These are phyloP conservation scores for Geotrichum siamense DNA, from an alignment of 1,139 yeast species.

Conservation along the genomic window DNA sequence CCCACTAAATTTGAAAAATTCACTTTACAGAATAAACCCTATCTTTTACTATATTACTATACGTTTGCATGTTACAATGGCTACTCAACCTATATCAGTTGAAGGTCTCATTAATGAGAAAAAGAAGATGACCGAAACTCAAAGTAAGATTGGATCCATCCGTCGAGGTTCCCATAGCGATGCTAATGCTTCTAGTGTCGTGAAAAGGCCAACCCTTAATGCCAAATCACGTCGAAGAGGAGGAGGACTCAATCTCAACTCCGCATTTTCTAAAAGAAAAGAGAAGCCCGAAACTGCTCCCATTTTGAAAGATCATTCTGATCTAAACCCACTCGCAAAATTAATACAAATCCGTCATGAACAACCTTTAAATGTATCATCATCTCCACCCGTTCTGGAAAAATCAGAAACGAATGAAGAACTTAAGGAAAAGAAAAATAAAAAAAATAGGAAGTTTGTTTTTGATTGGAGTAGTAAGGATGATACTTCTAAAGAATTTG, in stretches of 20 bases:
- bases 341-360: constrained; percentile 3
- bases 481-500: constrained; percentile 49
- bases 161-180: constrained; percentile 8
- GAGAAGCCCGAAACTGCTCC: neutral
- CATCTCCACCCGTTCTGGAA: neutral
- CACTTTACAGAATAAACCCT: too few species aligned
- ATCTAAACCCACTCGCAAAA: constrained; percentile 4
- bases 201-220: neutral
- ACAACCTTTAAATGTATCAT: neutral
- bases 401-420: neutral
- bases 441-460: constrained; percentile 40
- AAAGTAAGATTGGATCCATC: constrained; percentile 21
- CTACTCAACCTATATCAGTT: constrained; percentile 34
- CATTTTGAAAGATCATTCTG: neutral
- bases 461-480: constrained; percentile 68
- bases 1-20: too few species aligned
- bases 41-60: too few species aligned
- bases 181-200: constrained; percentile 5
- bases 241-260: constrained; percentile 12
- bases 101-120: constrained; percentile 40
- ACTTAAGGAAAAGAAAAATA: constrained; percentile 4
- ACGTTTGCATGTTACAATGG: constrained; percentile 2
- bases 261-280: neutral
- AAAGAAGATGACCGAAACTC: constrained; percentile 23
- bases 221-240: constrained; percentile 2